phyloP scores from a whole-genome alignment of 148 eudicot genomes.

The Chenopodium formosanum region DNA sequence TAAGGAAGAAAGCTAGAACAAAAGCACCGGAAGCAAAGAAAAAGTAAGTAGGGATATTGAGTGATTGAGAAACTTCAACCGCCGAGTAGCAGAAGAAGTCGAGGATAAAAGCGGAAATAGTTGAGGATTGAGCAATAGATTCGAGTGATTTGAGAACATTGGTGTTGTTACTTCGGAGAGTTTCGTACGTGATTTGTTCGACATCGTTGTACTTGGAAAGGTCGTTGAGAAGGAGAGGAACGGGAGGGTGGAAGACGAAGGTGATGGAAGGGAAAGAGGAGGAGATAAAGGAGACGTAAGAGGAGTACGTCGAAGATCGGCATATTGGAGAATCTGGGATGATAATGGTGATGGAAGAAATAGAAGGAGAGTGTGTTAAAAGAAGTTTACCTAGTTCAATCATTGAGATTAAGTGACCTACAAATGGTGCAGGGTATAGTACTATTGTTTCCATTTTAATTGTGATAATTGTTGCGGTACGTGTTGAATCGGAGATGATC shows the following conservation, averaged over 20 bases:
- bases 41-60: not conserved
- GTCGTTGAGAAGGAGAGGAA: not conserved
- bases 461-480: no score
- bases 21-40: not conserved
- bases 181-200: not conserved
- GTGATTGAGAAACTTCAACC: not conserved
- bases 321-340: not conserved
- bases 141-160: not conserved
- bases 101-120: not conserved
- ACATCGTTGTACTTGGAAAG: not conserved
- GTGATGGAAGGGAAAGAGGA: constrained; percentile 5
- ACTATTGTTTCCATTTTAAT: not conserved
- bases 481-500: no score
- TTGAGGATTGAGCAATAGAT: not conserved
- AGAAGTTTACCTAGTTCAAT: not conserved
- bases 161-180: not conserved
- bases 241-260: not conserved
- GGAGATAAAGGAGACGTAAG: not conserved
- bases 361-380: not conserved
- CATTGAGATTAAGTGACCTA: constrained; percentile 2
- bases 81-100: not conserved
- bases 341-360: not conserved
- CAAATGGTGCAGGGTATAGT: not conserved
- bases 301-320: not conserved
- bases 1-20: not conserved